Conservation (phyloP, 108 stramenopile genomes). For the Pinguiococcus pyrenoidosus region DNA sequence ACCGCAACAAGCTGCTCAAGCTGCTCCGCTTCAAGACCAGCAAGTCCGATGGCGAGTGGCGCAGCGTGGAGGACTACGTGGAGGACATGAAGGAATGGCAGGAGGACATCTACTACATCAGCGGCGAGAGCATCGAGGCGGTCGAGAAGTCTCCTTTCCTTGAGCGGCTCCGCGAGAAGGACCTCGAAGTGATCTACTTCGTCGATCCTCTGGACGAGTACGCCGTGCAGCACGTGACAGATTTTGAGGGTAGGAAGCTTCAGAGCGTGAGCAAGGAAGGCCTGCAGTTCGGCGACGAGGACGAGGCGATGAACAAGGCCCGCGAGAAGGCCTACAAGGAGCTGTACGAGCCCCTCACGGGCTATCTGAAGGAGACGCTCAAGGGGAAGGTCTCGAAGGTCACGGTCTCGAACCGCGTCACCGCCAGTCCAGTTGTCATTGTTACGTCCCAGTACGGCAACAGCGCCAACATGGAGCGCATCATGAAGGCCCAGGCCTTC, state of each 20-base stretch:
- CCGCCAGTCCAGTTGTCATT: slow-evolving; percentile 77
- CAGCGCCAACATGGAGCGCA: slow-evolving; percentile 98
- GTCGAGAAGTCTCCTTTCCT: slow-evolving; percentile 77
- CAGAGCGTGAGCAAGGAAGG: slow-evolving; percentile 81
- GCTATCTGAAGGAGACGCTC: slow-evolving; percentile 79
- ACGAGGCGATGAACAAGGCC: slow-evolving; percentile 73
- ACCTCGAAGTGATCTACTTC: slow-evolving; percentile 86
- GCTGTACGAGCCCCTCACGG: slow-evolving; percentile 84
- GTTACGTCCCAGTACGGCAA: slow-evolving; percentile 76
- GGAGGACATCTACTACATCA: slow-evolving; percentile 86
- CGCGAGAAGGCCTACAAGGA: slow-evolving; percentile 83
- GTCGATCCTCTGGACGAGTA: slow-evolving; percentile 92
- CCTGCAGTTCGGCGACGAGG: slow-evolving; percentile 92
- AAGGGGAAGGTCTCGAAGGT: slow-evolving; percentile 71
- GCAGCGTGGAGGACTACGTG: slow-evolving; percentile 75
- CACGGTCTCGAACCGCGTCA: slow-evolving; percentile 70
- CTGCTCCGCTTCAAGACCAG: slow-evolving; percentile 81
- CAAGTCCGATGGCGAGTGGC: slow-evolving; percentile 49
- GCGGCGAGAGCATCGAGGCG: slow-evolving; percentile 59
- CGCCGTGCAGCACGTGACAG: slow-evolving; percentile 49
- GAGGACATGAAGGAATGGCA: slow-evolving; percentile 95
- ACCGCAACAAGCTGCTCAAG: slow-evolving; percentile 70
- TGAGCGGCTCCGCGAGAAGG: slow-evolving; percentile 73
- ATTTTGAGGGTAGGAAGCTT: slow-evolving; percentile 72
- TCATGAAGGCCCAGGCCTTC: slow-evolving; percentile 93